Conservation (phyloP, 2,329 filamentous ascomycete genomes). For the Sclerotinia borealis region DNA sequence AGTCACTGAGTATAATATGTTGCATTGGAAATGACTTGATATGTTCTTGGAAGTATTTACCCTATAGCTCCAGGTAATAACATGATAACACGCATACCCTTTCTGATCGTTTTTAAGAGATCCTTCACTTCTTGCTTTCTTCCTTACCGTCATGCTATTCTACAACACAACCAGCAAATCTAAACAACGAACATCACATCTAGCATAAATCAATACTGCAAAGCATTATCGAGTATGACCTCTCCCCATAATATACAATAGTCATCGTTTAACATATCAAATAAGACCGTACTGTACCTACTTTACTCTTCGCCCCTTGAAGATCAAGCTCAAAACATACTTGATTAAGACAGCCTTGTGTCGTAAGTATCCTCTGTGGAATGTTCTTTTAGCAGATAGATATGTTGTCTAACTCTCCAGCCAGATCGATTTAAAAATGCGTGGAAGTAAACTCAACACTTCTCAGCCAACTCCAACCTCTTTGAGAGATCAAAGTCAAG, state of each 20-base stretch:
- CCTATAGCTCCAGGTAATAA: background rate
- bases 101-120: background rate
- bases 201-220: background rate
- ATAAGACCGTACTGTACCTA: background rate
- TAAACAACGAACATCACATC: background rate
- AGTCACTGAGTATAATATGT: background rate
- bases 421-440: background rate
- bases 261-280: background rate
- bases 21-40: background rate
- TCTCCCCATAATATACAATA: background rate
- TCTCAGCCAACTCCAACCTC: background rate
- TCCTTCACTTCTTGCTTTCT: background rate
- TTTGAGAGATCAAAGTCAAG: background rate
- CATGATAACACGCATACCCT: background rate
- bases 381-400: background rate
- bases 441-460: background rate
- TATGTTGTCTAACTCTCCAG: background rate
- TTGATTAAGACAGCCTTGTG: no score
- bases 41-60: background rate
- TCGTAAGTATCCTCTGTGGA: background rate
- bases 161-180: background rate
- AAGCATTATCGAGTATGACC: background rate
- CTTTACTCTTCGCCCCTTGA: background rate
- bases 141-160: background rate
- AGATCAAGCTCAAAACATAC: background rate